These are phyloP conservation scores for Fusarium veterinarium DNA, from an alignment of 2,329 filamentous ascomycete genomes.

Conservation along the genomic window DNA sequence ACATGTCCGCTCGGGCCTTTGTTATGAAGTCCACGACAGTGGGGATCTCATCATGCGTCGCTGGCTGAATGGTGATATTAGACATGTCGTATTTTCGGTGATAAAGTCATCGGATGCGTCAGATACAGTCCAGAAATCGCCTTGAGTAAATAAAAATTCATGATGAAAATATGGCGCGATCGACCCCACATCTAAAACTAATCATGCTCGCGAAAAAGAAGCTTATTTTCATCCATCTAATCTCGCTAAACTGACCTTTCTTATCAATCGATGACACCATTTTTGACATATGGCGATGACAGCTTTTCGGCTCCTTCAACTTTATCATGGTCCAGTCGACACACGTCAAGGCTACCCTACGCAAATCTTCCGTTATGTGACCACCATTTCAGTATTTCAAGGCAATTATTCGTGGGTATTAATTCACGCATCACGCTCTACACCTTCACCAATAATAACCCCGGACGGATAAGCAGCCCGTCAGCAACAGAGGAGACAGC, in stretches of 20 bases:
- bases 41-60: slow-evolving; percentile 35
- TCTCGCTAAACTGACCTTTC: neutral
- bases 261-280: neutral
- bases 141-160: neutral
- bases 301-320: neutral
- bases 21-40: slow-evolving; percentile 39
- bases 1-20: slow-evolving; percentile 44
- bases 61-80: slow-evolving; percentile 19
- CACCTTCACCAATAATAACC: neutral
- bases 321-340: too few relatives aligned
- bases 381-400: neutral
- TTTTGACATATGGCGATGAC: neutral
- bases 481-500: neutral
- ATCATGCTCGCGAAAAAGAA: neutral
- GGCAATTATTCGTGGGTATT: neutral
- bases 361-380: too few relatives aligned
- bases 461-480: neutral
- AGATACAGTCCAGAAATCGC: too few relatives aligned
- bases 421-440: neutral
- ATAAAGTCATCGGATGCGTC: neutral
- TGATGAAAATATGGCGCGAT: neutral
- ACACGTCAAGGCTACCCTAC: neutral
- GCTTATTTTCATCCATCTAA: neutral
- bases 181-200: neutral
- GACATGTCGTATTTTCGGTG: neutral